Base-by-base conservation (phyloP, 495 filamentous ascomycete genomes). In the Xylaria curta region DNA sequence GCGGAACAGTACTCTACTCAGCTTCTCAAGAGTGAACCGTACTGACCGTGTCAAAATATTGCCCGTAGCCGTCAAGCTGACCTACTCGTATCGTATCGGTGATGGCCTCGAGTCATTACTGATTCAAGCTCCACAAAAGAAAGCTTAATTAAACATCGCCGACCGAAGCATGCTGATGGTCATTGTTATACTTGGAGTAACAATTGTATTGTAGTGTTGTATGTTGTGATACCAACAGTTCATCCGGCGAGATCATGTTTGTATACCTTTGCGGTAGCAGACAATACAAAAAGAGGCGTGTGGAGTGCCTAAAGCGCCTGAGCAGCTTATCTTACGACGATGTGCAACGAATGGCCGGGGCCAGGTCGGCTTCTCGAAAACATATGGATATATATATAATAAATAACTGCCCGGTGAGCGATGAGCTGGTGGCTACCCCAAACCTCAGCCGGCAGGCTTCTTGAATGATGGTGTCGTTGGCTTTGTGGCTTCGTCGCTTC, bases 81-180 rank as follows among this genome's bases (percentile, higher is more conserved):
- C 47, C 59, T 53, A 56, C 42, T 53, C 21, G 46, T 36, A 68
- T 24, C 59, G 70, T 59, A 67, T 67, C 67, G 60, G 63, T 59
- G 68, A 70, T 47, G 74, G 74, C 38, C 24, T 28, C 1, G 36
- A 26, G 40, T 40, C 28, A 21, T 19, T 40, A 40, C 51, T 74
- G 65, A 71, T 66, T 72, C 44, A 62, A 72, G 73, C 72, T 76
- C 77, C 75, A 79, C 75, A 77, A 79, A 77, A 77, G 75, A 79
- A 79, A 77, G 75, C 77, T 79, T 79, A 77, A 59, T 60, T 60
- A 60, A 63, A 71, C 69, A 44, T 60, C 69, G 62, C 62, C 69
- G 54, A 63, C 54, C 31, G 40, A 33, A 60, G 26, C 38, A 60
- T 42, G 10, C 38, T 13, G 54, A 44, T 61, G 38, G 38, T 36